phyloP scores from a whole-genome alignment of 192 early-diverging fungal genomes.

The Gryganskiella cystojenkinii region DNA sequence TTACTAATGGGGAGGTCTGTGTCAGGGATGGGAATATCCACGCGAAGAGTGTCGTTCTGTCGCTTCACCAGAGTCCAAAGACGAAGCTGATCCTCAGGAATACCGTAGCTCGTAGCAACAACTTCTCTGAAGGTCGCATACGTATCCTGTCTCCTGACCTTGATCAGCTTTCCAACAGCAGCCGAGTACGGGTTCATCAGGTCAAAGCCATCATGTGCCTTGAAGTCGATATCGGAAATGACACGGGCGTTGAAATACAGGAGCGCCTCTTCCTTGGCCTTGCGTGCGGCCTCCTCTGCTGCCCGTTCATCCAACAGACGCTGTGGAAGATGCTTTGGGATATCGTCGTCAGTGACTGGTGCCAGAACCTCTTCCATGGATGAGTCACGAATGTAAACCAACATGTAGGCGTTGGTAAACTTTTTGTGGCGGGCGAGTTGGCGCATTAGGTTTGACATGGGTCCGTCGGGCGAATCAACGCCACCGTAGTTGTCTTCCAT shows the following conservation, averaged over 20 bases:
- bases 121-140: conserved; percentile 63
- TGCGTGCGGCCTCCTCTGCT: conserved; percentile 64
- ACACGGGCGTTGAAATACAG: conserved; percentile 73
- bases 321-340: conserved; percentile 83
- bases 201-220: conserved; percentile 86
- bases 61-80: conserved; percentile 91
- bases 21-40: conserved; percentile 76
- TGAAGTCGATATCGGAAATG: conserved; percentile 73
- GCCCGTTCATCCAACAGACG: conserved; percentile 75
- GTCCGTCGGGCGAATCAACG: conserved; percentile 57
- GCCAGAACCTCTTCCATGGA: conserved; percentile 77
- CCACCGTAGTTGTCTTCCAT: conserved; percentile 97
- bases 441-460: conserved; percentile 57
- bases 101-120: conserved; percentile 57
- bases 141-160: conserved; percentile 68
- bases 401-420: conserved; percentile 98
- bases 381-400: conserved; percentile 93
- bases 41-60: conserved; percentile 92
- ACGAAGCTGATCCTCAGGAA: conserved; percentile 67
- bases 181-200: conserved; percentile 76
- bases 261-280: conserved; percentile 78
- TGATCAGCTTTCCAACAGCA: conserved; percentile 43
- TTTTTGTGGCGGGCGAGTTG: conserved; percentile 68
- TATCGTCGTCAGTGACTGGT: conserved; percentile 72
- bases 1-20: conserved; percentile 57